A percentile compares a stretch with the other conserved stretches of the same genome.
Evolutionary conservation across 2,329 filamentous ascomycete species (phyloP).

Genomic region (Fusarium napiforme): DNA sequence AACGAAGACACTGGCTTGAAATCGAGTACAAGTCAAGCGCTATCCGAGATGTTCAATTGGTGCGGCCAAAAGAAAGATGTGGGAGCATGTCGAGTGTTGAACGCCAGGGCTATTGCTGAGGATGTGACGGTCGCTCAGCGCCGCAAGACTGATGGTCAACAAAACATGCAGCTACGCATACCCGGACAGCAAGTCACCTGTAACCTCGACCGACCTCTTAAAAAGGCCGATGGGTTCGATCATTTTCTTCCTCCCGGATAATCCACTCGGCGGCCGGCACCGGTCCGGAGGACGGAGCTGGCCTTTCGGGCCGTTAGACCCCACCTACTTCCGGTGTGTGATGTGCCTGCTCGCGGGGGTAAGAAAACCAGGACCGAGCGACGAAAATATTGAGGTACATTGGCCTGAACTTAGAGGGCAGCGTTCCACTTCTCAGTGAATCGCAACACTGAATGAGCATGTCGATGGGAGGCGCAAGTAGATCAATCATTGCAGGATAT

Average conservation of each 20-base stretch:
- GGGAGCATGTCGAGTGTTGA: background rate
- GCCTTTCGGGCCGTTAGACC: background rate
- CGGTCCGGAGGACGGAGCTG: background rate
- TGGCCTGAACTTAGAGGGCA: too few species aligned
- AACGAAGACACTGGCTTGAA: background rate
- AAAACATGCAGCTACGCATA: too few species aligned
- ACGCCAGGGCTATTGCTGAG: too few species aligned
- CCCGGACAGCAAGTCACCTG: background rate
- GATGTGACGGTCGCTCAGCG: too few species aligned
- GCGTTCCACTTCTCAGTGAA: background rate
- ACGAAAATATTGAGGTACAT: too few species aligned
- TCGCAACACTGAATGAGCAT: background rate
- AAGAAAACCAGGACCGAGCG: too few species aligned
- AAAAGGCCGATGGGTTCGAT: background rate
- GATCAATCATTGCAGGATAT: background rate
- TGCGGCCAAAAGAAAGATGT: background rate
- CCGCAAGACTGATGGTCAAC: background rate
- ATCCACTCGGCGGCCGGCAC: background rate
- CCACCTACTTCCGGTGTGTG: background rate
- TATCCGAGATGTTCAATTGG: background rate
- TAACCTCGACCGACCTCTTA: background rate
- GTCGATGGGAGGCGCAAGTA: background rate
- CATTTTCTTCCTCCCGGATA: background rate
- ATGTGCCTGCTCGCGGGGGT: background rate
- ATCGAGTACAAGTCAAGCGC: background rate